Conservation (phyloP, 345 rosid genomes). For the Acer yangbiense region DNA sequence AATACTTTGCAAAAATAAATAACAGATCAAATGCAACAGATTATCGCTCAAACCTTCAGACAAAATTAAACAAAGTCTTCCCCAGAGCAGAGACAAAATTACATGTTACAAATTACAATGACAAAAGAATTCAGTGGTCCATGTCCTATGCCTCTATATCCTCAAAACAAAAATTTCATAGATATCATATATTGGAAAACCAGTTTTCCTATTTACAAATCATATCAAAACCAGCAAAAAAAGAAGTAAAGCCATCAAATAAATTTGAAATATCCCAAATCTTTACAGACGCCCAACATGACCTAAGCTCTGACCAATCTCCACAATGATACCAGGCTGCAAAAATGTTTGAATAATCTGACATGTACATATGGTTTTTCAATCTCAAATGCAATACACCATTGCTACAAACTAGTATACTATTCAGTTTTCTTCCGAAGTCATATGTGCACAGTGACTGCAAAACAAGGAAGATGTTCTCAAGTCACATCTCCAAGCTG, state of each 20-base stretch:
- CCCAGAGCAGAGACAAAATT: not conserved
- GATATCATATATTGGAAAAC: not conserved
- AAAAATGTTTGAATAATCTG: not conserved
- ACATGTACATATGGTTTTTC: not conserved
- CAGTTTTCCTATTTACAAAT: not conserved
- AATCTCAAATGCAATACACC: not conserved
- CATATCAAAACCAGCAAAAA: not conserved
- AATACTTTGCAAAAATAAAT: not conserved
- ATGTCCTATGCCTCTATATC: slow-evolving; percentile 7
- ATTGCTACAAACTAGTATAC: not conserved
- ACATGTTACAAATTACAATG: not conserved
- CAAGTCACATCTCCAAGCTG: slow-evolving; percentile 18
- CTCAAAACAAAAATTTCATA: not conserved
- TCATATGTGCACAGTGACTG: not conserved
- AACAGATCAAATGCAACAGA: not conserved
- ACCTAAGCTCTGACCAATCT: not conserved
- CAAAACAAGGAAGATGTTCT: not conserved
- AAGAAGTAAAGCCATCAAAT: not conserved
- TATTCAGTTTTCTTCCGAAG: not conserved
- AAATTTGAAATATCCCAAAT: not conserved
- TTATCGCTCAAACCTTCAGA: not conserved
- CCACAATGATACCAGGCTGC: not conserved
- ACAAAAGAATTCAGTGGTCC: not conserved
- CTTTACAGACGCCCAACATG: not conserved
- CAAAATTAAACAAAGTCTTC: not conserved